Evolutionary conservation across 345 rosid species (phyloP).

Genomic region (Citrus glauca): DNA sequence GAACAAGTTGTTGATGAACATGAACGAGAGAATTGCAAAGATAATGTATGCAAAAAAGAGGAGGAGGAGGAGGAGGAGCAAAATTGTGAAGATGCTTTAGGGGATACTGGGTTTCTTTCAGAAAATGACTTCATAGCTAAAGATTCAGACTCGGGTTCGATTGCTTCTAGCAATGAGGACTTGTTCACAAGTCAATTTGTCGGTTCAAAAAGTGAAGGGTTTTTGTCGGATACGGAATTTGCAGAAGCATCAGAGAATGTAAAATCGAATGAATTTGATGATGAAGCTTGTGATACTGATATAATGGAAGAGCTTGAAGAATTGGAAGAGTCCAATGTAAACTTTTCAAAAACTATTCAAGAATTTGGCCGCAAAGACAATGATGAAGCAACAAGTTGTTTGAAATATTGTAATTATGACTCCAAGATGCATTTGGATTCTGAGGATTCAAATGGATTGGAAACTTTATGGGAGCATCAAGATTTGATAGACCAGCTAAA

Average conservation of each 20-base stretch:
- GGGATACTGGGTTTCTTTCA: slow-evolving; percentile 30
- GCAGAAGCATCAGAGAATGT: slow-evolving; percentile 22
- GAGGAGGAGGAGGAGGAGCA: background rate
- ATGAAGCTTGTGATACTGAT: slow-evolving; percentile 24
- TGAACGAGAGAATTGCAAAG: slow-evolving; percentile 13
- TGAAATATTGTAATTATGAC: background rate
- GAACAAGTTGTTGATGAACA: slow-evolving; percentile 19
- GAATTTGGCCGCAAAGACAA: slow-evolving; percentile 16
- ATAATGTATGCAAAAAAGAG: slow-evolving; percentile 1
- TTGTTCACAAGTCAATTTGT: slow-evolving; percentile 31
- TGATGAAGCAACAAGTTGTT: background rate
- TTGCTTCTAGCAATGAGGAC: slow-evolving; percentile 48
- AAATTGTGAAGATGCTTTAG: slow-evolving; percentile 15
- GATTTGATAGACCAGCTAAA: slow-evolving; percentile 85
- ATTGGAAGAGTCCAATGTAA: slow-evolving; percentile 21
- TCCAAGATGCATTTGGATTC: slow-evolving; percentile 23
- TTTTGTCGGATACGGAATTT: slow-evolving; percentile 56
- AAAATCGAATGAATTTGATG: slow-evolving; percentile 17
- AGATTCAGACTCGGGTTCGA: slow-evolving; percentile 48
- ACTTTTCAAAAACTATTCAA: background rate
- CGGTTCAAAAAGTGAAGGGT: slow-evolving; percentile 44
- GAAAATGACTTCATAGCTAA: slow-evolving; percentile 40
- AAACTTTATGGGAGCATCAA: slow-evolving; percentile 89
- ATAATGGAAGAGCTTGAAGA: slow-evolving; percentile 28
- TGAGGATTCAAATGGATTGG: slow-evolving; percentile 50